These are phyloP conservation scores for Fusarium sp. DNA, from an alignment of 2,329 filamentous ascomycete species.

Conservation along the genomic window DNA sequence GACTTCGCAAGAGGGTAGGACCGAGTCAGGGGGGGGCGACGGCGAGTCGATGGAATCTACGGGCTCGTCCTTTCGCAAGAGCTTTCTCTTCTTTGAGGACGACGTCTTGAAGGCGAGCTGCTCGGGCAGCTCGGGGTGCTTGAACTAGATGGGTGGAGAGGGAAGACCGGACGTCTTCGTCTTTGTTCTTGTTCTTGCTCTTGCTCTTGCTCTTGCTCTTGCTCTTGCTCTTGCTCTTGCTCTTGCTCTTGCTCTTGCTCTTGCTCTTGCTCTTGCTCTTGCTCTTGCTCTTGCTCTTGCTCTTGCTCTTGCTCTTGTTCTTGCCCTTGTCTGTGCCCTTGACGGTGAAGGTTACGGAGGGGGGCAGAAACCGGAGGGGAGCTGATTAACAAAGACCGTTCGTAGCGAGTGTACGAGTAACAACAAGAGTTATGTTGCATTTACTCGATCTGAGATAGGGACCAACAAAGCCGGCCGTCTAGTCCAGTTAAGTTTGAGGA, in stretches of 20 bases:
- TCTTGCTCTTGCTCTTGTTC: conserved; percentile 1
- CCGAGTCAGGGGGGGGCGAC: conserved; percentile 58
- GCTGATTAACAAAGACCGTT: conserved; percentile 8
- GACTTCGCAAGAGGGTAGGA: conserved; percentile 65
- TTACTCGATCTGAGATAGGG: conserved; percentile 24
- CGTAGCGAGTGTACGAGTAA: conserved; percentile 32
- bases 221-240: conserved; percentile 8
- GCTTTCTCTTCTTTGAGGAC: conserved; percentile 79
- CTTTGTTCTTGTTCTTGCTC: conserved; percentile 10
- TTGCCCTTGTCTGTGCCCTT: conserved; percentile 10
- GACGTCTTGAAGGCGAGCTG: conserved; percentile 79
- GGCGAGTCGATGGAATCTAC: conserved; percentile 52
- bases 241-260: conserved; percentile 7
- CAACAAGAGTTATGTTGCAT: conserved; percentile 34
- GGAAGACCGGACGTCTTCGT: conserved; percentile 23
- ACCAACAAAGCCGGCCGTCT: conserved; percentile 26
- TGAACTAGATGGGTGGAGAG: conserved; percentile 22
- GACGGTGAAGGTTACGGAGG: conserved; percentile 5
- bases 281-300: not conserved
- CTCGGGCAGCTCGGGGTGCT: conserved; percentile 65
- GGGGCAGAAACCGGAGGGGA: conserved; percentile 9
- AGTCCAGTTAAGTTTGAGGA: conserved; percentile 1
- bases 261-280: conserved; percentile 15
- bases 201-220: not conserved
- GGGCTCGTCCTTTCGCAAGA: conserved; percentile 60